Evolutionary conservation across 2,329 filamentous ascomycete genomes (phyloP).

Genomic region (Fusarium foetens): DNA sequence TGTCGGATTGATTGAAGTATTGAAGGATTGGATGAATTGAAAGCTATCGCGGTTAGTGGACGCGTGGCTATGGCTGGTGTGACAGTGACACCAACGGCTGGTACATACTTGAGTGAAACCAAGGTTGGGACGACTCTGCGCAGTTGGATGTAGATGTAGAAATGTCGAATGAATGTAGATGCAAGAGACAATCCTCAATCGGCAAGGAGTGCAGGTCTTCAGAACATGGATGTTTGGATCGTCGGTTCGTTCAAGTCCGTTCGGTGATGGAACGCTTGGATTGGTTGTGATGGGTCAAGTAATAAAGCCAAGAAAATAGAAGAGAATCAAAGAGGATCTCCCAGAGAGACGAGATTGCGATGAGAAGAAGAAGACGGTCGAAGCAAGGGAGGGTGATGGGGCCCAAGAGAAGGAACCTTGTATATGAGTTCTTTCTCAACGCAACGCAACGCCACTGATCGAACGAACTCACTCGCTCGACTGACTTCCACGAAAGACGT

Average conservation of each 20-base stretch:
- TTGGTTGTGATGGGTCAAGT: conserved; percentile 16
- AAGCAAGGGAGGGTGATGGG: conserved; percentile 7
- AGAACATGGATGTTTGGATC: conserved; percentile 28
- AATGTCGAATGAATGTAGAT: conserved; percentile 1
- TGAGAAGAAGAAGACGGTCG: conserved; percentile 3
- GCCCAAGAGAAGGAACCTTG: conserved; percentile 11
- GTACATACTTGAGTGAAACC: conserved; percentile 29
- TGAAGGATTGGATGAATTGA: background rate
- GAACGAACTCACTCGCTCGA: background rate
- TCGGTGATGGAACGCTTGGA: conserved; percentile 18
- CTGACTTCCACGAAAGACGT: conserved; percentile 1
- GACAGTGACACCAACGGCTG: conserved; percentile 29
- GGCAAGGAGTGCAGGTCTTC: conserved; percentile 16
- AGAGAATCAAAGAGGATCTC: conserved; percentile 14
- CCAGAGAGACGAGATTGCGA: conserved; percentile 23
- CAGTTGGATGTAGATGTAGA: background rate
- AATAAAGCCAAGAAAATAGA: conserved; percentile 23
- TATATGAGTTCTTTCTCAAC: conserved; percentile 16
- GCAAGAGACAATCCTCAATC: conserved; percentile 1
- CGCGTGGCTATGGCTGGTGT: conserved; percentile 30
- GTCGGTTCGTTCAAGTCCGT: conserved; percentile 31
- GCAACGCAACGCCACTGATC: background rate
- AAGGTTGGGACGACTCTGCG: background rate
- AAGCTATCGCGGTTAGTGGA: conserved; percentile 24
- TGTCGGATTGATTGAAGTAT: too few relatives aligned